Evolutionary conservation across 192 early-diverging fungal genomes (phyloP).

Genomic region (Diversispora epigaea): DNA sequence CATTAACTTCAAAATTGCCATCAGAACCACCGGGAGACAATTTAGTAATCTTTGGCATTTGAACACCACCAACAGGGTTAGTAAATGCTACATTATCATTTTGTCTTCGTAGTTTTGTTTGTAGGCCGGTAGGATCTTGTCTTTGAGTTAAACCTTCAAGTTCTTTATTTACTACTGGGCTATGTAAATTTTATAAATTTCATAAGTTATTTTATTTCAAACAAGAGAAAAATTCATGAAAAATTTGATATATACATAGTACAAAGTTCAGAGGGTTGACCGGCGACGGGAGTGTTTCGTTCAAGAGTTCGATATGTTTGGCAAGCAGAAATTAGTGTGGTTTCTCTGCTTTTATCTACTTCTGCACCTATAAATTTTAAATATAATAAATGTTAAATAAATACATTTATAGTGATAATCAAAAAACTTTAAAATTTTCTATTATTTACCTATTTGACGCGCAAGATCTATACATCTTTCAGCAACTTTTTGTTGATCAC

Average conservation of each 20-base stretch:
- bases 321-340: neutral
- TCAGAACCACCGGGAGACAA: neutral
- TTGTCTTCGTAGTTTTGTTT: too few species aligned
- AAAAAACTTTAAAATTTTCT: too few species aligned
- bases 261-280: slow-evolving; percentile 22
- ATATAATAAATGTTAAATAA: too few species aligned
- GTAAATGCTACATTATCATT: neutral
- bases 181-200: neutral
- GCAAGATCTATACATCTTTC: slow-evolving; percentile 5
- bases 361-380: neutral
- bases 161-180: neutral
- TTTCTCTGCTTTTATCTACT: neutral
- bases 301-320: slow-evolving; percentile 1
- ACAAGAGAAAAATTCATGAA: too few species aligned
- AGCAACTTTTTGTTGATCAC: slow-evolving; percentile 14
- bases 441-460: neutral
- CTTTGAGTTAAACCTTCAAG: slow-evolving; percentile 15
- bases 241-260: neutral
- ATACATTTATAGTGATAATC: too few species aligned
- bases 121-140: slow-evolving; percentile 28
- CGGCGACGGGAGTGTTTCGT: neutral
- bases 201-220: neutral
- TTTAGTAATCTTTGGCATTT: slow-evolving; percentile 7
- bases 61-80: slow-evolving; percentile 5
- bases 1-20: neutral